These are phyloP conservation scores for Scutellaria barbata DNA, from an alignment of 257 asterid species.

Conservation along the genomic window DNA sequence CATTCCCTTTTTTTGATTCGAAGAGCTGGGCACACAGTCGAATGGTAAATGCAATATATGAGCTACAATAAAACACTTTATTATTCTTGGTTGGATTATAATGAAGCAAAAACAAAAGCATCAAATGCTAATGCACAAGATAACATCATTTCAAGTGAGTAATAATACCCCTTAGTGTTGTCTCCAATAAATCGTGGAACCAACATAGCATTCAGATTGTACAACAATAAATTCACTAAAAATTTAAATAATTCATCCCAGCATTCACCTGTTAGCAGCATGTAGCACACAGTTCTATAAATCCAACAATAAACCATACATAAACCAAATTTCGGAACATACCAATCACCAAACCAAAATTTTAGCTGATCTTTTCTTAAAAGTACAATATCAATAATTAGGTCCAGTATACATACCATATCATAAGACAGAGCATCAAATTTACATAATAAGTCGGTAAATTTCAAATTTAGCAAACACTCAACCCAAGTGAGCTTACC, in stretches of 20 bases:
- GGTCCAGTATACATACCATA: slow-evolving; percentile 5
- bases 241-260: neutral
- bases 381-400: neutral
- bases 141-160: neutral
- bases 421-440: too few species aligned
- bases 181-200: neutral
- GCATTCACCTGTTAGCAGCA: neutral
- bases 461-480: too few species aligned
- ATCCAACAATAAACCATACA: too few species aligned
- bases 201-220: neutral
- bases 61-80: neutral
- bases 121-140: neutral
- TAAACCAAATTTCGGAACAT: neutral
- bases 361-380: neutral
- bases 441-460: too few species aligned
- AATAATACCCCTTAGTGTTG: neutral
- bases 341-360: neutral
- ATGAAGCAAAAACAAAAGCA: neutral
- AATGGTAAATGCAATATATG: neutral
- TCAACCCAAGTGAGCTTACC: too few species aligned
- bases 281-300: too few species aligned
- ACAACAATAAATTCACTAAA: neutral
- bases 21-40: neutral
- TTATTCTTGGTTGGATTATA: neutral
- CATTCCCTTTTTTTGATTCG: neutral